These are phyloP conservation scores for Maudiozyma barnettii DNA, from an alignment of 805 yeast species.

Conservation along the genomic window DNA sequence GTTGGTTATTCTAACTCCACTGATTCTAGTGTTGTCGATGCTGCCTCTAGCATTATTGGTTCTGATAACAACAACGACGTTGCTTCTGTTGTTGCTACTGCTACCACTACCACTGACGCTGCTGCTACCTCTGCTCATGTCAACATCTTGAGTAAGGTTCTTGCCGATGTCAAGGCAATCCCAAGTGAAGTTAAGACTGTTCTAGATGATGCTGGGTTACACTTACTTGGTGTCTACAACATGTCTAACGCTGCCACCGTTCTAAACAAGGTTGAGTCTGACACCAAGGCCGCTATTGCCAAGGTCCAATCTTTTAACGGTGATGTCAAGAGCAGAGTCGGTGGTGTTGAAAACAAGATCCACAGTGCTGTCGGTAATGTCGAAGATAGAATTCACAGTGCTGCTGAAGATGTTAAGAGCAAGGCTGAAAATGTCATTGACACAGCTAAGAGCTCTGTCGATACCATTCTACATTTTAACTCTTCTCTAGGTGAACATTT, in stretches of 20 bases:
- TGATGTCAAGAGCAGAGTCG: neutral
- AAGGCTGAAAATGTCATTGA: neutral
- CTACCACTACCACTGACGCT: neutral
- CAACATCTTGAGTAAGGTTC: neutral
- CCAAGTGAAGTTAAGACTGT: neutral
- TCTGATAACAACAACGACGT: neutral
- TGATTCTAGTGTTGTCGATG: neutral
- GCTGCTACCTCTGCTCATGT: neutral
- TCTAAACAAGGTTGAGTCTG: conserved; percentile 1
- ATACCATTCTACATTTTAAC: conserved; percentile 1
- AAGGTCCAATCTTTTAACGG: neutral
- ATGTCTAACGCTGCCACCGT: neutral
- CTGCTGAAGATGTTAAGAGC: neutral
- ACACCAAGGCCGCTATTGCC: neutral
- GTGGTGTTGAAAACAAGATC: neutral
- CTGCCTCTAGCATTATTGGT: neutral
- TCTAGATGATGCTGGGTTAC: neutral
- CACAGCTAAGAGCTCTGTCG: neutral
- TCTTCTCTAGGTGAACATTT: conserved; percentile 2
- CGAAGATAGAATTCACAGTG: conserved; percentile 1
- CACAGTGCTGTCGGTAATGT: neutral
- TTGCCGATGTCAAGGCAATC: conserved; percentile 1
- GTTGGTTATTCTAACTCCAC: neutral
- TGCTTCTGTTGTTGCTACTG: neutral
- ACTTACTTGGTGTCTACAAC: conserved; percentile 2